These are phyloP conservation scores for Aureobasidium subglaciale DNA, from an alignment of 2,329 filamentous ascomycete genomes.

Conservation along the genomic window DNA sequence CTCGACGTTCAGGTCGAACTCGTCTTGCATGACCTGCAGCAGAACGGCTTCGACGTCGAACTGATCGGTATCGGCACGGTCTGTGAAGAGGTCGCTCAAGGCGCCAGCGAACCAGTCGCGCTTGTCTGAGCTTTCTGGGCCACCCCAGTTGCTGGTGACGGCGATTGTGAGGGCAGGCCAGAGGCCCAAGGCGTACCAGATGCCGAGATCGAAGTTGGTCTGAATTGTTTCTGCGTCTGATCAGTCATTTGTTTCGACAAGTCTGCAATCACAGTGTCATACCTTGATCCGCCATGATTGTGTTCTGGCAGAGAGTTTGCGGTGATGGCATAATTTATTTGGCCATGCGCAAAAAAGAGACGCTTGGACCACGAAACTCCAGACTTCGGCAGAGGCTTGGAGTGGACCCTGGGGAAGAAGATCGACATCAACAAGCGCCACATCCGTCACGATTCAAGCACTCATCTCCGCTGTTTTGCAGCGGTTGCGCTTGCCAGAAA, in stretches of 20 bases:
- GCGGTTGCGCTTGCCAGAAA: neutral
- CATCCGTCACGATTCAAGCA: neutral
- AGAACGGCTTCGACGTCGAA: constrained; percentile 79
- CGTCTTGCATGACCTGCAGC: constrained; percentile 86
- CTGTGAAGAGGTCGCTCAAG: constrained; percentile 68
- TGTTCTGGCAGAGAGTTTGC: neutral
- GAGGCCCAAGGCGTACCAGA: constrained; percentile 65
- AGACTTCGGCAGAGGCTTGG: neutral
- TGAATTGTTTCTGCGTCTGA: constrained; percentile 16
- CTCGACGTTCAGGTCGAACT: constrained; percentile 89
- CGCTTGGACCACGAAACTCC: neutral
- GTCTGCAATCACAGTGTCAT: neutral
- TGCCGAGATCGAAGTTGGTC: constrained; percentile 64
- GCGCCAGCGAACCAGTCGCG: constrained; percentile 94
- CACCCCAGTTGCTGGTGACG: constrained; percentile 82
- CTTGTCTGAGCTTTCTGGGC: constrained; percentile 74
- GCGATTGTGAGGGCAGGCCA: constrained; percentile 87
- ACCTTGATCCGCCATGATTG: constrained; percentile 8
- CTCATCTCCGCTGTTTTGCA: neutral
- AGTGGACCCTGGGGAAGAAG: neutral
- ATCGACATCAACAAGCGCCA: neutral
- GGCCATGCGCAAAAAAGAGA: neutral
- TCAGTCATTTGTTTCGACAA: neutral
- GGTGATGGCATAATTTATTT: constrained; percentile 6
- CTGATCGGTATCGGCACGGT: constrained; percentile 57